Percentiles rank a stretch among this genome's conserved stretches.
Conservation (phyloP, 805 yeast species). For the Starmera pachycereana region DNA sequence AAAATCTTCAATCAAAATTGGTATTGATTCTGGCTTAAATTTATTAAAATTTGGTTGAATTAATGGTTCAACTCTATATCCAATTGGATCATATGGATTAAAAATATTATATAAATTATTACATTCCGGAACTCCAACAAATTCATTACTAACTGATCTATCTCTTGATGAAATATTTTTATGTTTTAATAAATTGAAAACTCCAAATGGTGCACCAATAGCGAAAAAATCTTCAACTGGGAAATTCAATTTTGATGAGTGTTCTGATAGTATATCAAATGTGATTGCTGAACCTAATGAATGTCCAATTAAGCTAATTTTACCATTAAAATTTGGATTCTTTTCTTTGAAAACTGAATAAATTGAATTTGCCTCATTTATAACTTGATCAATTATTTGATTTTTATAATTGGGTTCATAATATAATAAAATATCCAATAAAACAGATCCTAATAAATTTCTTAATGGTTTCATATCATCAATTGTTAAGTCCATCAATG, state of each 20-base stretch:
- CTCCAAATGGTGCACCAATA: slow-evolving; percentile 86
- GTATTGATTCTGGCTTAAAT: slow-evolving; percentile 45
- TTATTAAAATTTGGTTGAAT: slow-evolving; percentile 38
- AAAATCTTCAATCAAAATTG: slow-evolving; percentile 35
- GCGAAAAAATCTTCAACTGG: slow-evolving; percentile 67
- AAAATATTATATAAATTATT: slow-evolving; percentile 69
- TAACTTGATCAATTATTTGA: slow-evolving; percentile 54
- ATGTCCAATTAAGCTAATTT: slow-evolving; percentile 80
- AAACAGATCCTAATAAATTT: slow-evolving; percentile 75
- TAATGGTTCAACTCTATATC: slow-evolving; percentile 83
- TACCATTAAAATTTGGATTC: slow-evolving; percentile 71
- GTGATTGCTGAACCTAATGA: slow-evolving; percentile 84
- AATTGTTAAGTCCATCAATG: slow-evolving; percentile 61
- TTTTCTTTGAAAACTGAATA: slow-evolving; percentile 46
- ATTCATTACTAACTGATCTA: slow-evolving; percentile 5
- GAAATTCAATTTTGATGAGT: slow-evolving; percentile 44
- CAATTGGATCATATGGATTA: slow-evolving; percentile 89
- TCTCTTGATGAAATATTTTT: slow-evolving; percentile 41
- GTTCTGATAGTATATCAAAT: slow-evolving; percentile 59
- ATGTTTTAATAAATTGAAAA: slow-evolving; percentile 65
- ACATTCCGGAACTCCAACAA: slow-evolving; percentile 36
- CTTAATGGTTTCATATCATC: slow-evolving; percentile 72
- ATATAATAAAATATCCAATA: slow-evolving; percentile 71
- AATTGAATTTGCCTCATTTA: slow-evolving; percentile 50
- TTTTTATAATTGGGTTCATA: slow-evolving; percentile 60